Evolutionary conservation across 163 green algal species (phyloP).

Genomic region (Coccomyxa subellipsoidea): DNA sequence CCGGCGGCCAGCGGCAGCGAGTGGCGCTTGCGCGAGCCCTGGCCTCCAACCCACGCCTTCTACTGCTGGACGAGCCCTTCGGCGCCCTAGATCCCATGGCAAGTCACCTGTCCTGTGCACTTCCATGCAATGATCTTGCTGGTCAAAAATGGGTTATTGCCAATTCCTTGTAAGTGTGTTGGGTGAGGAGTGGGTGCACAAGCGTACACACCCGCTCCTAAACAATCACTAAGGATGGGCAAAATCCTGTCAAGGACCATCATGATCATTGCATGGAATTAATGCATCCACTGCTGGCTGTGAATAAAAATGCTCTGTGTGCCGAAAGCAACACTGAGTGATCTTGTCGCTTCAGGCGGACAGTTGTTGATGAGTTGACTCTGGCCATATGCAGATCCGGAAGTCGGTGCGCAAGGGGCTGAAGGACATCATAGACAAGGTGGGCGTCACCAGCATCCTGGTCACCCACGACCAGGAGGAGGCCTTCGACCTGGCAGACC

Average conservation of each 20-base stretch:
- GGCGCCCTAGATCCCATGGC: constrained; percentile 82
- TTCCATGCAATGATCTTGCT: too few relatives aligned
- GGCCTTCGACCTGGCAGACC: constrained; percentile 83
- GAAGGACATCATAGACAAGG: constrained; percentile 65
- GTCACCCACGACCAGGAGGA: constrained; percentile 89
- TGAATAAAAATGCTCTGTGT: too few relatives aligned
- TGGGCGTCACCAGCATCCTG: constrained; percentile 79
- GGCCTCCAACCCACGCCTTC: constrained; percentile 65
- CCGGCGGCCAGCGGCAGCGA: constrained; percentile 79
- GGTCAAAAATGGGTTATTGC: too few relatives aligned
- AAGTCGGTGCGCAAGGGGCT: constrained; percentile 63
- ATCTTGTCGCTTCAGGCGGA: too few relatives aligned
- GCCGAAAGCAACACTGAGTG: too few relatives aligned
- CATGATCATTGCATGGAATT: too few relatives aligned
- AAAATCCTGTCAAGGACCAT: too few relatives aligned
- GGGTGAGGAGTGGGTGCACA: too few relatives aligned
- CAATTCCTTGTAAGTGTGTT: too few relatives aligned
- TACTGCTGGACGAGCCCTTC: constrained; percentile 89
- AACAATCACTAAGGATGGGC: too few relatives aligned
- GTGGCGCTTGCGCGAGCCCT: constrained; percentile 79
- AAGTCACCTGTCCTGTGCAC: neutral
- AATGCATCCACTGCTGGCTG: too few relatives aligned
- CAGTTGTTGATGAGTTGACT: neutral
- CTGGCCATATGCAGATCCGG: constrained; percentile 72
- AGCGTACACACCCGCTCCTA: too few relatives aligned